Evolutionary conservation across 805 yeast species (phyloP), one percentile per base, ranked within the genome.

Genomic region (Saccharomycopsis sp.): DNA sequence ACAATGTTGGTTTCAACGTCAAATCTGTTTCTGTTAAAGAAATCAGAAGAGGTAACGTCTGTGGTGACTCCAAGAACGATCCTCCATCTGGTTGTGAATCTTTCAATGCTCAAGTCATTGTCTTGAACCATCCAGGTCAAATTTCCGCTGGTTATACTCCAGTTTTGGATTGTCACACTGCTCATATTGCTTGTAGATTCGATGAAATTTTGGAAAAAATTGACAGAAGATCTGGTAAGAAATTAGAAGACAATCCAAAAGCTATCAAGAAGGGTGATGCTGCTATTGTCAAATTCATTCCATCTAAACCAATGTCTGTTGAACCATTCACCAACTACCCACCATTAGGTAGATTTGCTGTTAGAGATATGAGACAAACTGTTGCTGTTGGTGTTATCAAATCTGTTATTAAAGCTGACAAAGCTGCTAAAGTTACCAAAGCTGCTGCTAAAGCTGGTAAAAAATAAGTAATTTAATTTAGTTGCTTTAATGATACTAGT

Each of bases 301-400:
- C 90, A 60, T 68, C 85, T 62, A 88, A 85, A 78, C 89, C 95
- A 63, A 78, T 90, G 75, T 89, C 96, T 72, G 95, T 89, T 58
- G 96, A 90, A 74, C 77, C 90, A 59, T 90, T 80, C 81, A 73
- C 80, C 65, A 93, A 87, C 66, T 88, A 90, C 81, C 96, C 90
- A 69, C 96, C 94, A 74, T 73, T 90, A 71, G 93, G 96, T 74
- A 88, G 97, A 82, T 77, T 90, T 74, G 90, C 90, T 70, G 96
- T 88, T 80, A 89, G 97, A 85, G 97, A 88, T 77, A 88, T 88
- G 97, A 85, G 97, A 85, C 96, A 88, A 77, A 89, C 97, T 63
- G 97, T 89, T 65, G 97, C 97, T 70, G 97, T 89, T 69, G 97
- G 97, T 85, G 96, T 89, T 68, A 85, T 90, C 85, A 90, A 90